Percentiles rank a stretch among this genome's conserved stretches.
These are phyloP conservation scores for Diaporthe humulicola DNA, from an alignment of 2,329 filamentous ascomycete genomes.

Conservation along the genomic window DNA sequence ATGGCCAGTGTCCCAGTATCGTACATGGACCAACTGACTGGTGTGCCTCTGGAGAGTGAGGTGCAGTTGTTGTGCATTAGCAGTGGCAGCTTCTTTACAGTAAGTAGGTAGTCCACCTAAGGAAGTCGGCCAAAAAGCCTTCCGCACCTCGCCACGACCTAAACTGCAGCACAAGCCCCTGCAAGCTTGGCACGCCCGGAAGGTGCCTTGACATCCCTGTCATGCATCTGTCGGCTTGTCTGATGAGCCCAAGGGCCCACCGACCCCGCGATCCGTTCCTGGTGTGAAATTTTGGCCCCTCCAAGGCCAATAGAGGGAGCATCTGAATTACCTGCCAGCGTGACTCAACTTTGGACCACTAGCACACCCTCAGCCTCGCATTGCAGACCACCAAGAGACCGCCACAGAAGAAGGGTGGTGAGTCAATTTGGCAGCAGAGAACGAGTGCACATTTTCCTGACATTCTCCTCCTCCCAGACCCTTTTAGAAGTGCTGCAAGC, in stretches of 20 bases:
- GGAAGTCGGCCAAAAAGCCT: slow-evolving; percentile 2
- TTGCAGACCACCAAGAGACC: slow-evolving; percentile 2
- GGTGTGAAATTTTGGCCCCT: slow-evolving; percentile 40
- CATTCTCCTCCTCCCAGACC: background rate
- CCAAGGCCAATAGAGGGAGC: slow-evolving; percentile 7
- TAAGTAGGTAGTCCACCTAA: background rate
- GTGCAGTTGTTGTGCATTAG: background rate
- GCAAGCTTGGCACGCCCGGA: slow-evolving; percentile 16
- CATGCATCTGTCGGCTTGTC: slow-evolving; percentile 25
- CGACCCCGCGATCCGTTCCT: slow-evolving; percentile 37
- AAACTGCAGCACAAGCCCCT: slow-evolving; percentile 4
- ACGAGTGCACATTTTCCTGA: background rate
- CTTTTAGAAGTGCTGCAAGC: background rate
- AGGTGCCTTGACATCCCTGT: slow-evolving; percentile 19
- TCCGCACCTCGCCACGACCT: background rate
- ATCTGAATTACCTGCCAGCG: background rate
- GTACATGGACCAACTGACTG: no score
- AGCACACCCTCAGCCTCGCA: background rate
- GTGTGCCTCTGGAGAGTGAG: background rate
- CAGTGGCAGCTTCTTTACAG: background rate
- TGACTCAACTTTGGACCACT: slow-evolving; percentile 38
- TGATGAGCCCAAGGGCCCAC: slow-evolving; percentile 16
- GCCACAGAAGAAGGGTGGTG: slow-evolving; percentile 8
- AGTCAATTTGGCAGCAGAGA: background rate
- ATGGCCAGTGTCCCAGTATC: no score